Conservation (phyloP, 345 rosid species). For the Arabis hirsuta region DNA sequence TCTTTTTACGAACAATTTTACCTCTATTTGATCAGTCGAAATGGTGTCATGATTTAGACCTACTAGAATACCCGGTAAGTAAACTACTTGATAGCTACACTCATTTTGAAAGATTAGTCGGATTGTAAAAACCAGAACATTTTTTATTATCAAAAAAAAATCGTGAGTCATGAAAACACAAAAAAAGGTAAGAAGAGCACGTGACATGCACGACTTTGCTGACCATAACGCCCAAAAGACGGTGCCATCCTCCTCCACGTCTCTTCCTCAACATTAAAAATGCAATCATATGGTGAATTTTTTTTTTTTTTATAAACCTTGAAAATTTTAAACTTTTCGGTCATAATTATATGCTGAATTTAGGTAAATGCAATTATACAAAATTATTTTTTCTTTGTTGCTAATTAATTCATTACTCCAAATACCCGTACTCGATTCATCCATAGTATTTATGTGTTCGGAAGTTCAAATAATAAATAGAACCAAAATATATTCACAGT, state of each 20-base stretch:
- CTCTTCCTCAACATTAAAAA: constrained; percentile 5
- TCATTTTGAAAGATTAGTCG: too few species aligned
- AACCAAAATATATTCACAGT: neutral
- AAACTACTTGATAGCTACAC: too few species aligned
- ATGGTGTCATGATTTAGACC: too few species aligned
- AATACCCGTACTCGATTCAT: neutral
- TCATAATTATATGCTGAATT: too few species aligned
- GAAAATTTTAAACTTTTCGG: too few species aligned
- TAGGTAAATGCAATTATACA: neutral
- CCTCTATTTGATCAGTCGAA: too few species aligned
- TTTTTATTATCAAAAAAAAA: too few species aligned
- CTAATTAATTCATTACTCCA: neutral
- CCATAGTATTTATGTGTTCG: neutral
- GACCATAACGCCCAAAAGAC: constrained; percentile 18
- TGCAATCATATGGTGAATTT: constrained; percentile 7
- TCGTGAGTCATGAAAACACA: neutral
- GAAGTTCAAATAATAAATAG: neutral
- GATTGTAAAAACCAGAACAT: too few species aligned
- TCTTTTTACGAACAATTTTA: too few species aligned
- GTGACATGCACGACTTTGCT: constrained; percentile 32
- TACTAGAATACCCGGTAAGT: too few species aligned
- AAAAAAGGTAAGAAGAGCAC: neutral
- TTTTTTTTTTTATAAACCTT: too few species aligned
- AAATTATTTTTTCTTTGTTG: too few species aligned
- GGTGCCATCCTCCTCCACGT: constrained; percentile 18